Conservation (phyloP, 768 basidiomycete species). For the Lyophyllum decastes region DNA sequence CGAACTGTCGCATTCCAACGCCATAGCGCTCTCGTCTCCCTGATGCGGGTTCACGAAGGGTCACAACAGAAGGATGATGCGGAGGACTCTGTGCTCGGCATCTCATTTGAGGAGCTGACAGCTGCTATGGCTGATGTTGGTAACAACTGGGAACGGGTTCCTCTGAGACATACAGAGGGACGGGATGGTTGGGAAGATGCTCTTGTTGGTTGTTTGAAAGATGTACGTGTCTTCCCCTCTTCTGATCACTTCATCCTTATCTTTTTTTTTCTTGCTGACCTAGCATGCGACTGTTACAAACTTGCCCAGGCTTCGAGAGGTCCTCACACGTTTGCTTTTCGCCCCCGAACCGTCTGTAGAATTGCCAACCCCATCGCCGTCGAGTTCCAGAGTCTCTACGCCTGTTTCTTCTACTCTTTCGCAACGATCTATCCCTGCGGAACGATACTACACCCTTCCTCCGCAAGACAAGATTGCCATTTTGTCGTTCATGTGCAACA, state of each 20-base stretch:
- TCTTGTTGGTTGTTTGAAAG: slow-evolving; percentile 83
- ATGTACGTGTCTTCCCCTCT: slow-evolving; percentile 55
- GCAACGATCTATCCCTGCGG: slow-evolving; percentile 51
- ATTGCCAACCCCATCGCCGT: slow-evolving; percentile 38
- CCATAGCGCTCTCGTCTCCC: slow-evolving; percentile 72
- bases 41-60: slow-evolving; percentile 49
- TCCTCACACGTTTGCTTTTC: slow-evolving; percentile 75
- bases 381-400: slow-evolving; percentile 49
- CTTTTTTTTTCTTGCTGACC: slow-evolving; percentile 5
- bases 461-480: slow-evolving; percentile 83
- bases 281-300: slow-evolving; percentile 76
- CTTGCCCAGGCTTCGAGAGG: slow-evolving; percentile 71
- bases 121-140: slow-evolving; percentile 76
- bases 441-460: slow-evolving; percentile 74
- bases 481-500: slow-evolving; percentile 84
- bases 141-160: slow-evolving; percentile 85
- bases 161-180: slow-evolving; percentile 69
- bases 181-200: slow-evolving; percentile 93
- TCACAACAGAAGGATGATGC: slow-evolving; percentile 40
- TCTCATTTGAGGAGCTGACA: slow-evolving; percentile 63
- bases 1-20: slow-evolving; percentile 80
- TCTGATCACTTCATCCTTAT: not conserved
- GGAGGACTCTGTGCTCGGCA: slow-evolving; percentile 46
- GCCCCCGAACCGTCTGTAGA: slow-evolving; percentile 56
- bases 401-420: slow-evolving; percentile 43